Evolutionary conservation across 106 monocot genomes (phyloP).

Genomic region (Chionographis japonica): DNA sequence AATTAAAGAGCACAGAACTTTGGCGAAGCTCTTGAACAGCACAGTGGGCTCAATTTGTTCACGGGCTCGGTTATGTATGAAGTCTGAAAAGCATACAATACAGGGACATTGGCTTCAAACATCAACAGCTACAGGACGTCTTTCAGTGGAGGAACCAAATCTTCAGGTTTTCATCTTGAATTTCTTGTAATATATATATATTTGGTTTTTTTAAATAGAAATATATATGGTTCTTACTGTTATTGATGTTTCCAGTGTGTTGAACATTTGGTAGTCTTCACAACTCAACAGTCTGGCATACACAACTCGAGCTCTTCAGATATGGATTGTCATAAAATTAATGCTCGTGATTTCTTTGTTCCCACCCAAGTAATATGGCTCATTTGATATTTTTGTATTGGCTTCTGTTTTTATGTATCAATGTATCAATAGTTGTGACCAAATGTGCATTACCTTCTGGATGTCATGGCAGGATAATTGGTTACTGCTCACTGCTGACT

Average conservation of each 20-base stretch:
- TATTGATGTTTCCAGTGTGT: constrained; percentile 58
- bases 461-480: constrained; percentile 69
- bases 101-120: constrained; percentile 94
- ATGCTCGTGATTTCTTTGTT: constrained; percentile 90
- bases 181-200: background rate
- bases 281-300: constrained; percentile 22
- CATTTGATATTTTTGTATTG: constrained; percentile 1
- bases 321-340: constrained; percentile 53
- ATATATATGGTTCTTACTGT: background rate
- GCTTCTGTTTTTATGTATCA: background rate
- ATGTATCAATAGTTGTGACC: background rate
- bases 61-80: constrained; percentile 56
- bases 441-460: constrained; percentile 4
- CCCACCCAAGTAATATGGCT: constrained; percentile 66
- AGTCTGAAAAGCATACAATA: constrained; percentile 81
- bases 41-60: constrained; percentile 93
- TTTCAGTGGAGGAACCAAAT: constrained; percentile 99
- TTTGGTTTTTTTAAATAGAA: background rate
- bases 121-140: constrained; percentile 88
- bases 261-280: constrained; percentile 70
- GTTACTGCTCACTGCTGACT: constrained; percentile 91
- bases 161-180: constrained; percentile 60
- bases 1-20: constrained; percentile 91
- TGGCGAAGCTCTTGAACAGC: constrained; percentile 83
- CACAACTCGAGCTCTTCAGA: constrained; percentile 22